Base-by-base conservation (phyloP, 2,329 filamentous ascomycete genomes). In the Hymenotorrendiella dingleyae region DNA sequence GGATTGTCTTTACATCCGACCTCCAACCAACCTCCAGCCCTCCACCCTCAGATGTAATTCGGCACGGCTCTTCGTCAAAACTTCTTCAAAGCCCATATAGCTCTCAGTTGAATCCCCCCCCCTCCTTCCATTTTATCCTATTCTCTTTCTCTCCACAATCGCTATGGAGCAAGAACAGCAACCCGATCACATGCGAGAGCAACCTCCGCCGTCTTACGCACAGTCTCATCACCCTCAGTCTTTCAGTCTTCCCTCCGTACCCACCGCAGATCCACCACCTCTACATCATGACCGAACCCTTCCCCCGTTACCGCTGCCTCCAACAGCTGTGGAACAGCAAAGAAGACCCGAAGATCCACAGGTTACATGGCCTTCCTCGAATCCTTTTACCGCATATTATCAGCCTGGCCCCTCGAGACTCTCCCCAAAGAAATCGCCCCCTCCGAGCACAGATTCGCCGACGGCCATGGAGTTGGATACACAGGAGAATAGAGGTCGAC, bases 331-430 rank as follows among this genome's bases (percentile, higher is more conserved):
- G n/a, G 56, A 60, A 19, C 24, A 40, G 11, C 44, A 53, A 44
- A 49, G 45, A 30, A 49, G 54, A 30, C 28, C 50, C 17, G 56
- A 55, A 40, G 56, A 59, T 20, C 43, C 52, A 26, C 52, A 48
- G 36, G 56, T 52, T 34, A 44, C 46, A 30, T 62, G 59, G 59
- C 59, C 59, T 5, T 61, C 57, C 11, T 58, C 57, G 17, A 62
- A 62, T 42, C 59, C 59, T 45, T 42, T 61, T 35, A 60, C 56
- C 11, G 56, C 57, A 28, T 61, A 60, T 44, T 60, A 61, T 37
- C 56, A 60, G 34, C 53, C 59, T 14, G 56, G 55, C 6, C 56
- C 57, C 8, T 54, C 58, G 6, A 48, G 55, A 29, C 42, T 57
- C 11, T 57, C 59, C n/a, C 57, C 59, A 4, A 58, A 55, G 38